Percentiles rank a stretch among this genome's conserved stretches.
These are phyloP conservation scores for Rhizophagus prolifer DNA, from an alignment of 192 early-diverging fungal genomes.

Conservation along the genomic window DNA sequence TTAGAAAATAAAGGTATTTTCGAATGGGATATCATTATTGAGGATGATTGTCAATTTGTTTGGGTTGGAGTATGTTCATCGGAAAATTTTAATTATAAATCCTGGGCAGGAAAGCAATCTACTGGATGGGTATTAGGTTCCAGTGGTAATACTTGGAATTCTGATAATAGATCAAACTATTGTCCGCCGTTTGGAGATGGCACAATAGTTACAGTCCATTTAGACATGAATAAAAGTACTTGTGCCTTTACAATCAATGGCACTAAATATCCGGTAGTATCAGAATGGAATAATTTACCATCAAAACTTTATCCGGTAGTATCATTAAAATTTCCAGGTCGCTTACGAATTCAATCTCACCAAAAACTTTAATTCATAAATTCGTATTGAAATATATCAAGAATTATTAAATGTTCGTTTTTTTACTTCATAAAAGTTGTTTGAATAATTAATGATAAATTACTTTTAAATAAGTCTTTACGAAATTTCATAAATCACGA, in stretches of 20 bases:
- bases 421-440: too few species aligned
- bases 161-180: neutral
- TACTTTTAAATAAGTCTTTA: too few species aligned
- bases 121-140: neutral
- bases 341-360: neutral
- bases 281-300: constrained; percentile 17
- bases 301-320: constrained; percentile 22
- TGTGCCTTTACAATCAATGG: constrained; percentile 18
- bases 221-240: constrained; percentile 28
- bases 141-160: neutral
- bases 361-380: neutral
- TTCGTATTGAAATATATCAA: too few species aligned
- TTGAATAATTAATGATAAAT: too few species aligned
- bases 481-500: too few species aligned
- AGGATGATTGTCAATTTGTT: neutral
- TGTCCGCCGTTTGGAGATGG: neutral
- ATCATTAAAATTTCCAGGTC: neutral
- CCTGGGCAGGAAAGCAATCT: neutral
- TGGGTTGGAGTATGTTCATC: neutral
- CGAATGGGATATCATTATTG: constrained; percentile 25
- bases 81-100: neutral
- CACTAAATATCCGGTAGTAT: neutral
- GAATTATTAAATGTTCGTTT: too few species aligned
- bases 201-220: constrained; percentile 12
- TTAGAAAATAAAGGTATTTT: neutral